Evolutionary conservation across 495 filamentous ascomycete genomes (phyloP).

Genomic region (Podospora pseudopauciseta): DNA sequence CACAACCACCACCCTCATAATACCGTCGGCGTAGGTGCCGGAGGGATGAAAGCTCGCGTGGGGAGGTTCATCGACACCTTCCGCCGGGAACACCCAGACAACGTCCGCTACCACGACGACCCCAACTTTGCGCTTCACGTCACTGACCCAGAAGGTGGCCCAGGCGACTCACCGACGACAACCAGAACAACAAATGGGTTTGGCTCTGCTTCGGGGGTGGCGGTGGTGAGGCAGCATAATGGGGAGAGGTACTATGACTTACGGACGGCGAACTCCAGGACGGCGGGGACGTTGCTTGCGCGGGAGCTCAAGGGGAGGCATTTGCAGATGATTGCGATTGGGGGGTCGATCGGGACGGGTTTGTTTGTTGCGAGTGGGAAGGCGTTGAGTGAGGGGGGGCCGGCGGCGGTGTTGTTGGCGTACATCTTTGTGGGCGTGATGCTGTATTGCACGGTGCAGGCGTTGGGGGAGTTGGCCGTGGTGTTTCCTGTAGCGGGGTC

Average conservation of each 20-base stretch:
- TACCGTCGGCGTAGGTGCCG: slow-evolving; percentile 10
- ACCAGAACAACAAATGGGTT: not conserved
- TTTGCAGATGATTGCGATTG: slow-evolving; percentile 96
- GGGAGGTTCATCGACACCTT: slow-evolving; percentile 33
- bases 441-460: slow-evolving; percentile 89
- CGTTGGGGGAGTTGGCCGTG: slow-evolving; percentile 90
- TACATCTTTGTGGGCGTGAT: slow-evolving; percentile 81
- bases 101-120: not conserved
- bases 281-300: slow-evolving; percentile 49
- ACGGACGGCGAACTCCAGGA: slow-evolving; percentile 22
- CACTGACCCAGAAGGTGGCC: slow-evolving; percentile 1
- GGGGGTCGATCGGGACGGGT: slow-evolving; percentile 91
- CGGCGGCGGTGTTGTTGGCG: slow-evolving; percentile 77
- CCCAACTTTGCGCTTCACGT: slow-evolving; percentile 11
- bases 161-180: not conserved
- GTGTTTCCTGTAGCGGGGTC: slow-evolving; percentile 88
- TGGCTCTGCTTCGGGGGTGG: not conserved
- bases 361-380: slow-evolving; percentile 85
- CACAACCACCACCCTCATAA: not conserved
- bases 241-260: slow-evolving; percentile 31
- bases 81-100: slow-evolving; percentile 25
- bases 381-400: slow-evolving; percentile 75
- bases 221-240: slow-evolving; percentile 12
- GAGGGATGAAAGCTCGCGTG: slow-evolving; percentile 13
- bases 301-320: slow-evolving; percentile 78